phyloP scores from a whole-genome alignment of 164 flowering plant species.

The Vitis rotundifolia region DNA sequence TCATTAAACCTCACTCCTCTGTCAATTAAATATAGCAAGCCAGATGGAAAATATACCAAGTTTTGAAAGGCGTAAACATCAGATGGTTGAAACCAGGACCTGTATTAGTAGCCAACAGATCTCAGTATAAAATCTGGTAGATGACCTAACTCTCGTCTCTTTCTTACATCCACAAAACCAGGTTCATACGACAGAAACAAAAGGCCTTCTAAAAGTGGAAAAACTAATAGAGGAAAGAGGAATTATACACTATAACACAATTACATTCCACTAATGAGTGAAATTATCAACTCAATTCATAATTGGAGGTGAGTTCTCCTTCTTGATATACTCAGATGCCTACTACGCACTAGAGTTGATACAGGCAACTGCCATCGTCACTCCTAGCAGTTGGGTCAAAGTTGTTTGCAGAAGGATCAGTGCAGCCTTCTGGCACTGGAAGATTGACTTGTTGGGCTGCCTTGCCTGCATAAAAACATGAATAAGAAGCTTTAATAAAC shows the following conservation, averaged over 20 bases:
- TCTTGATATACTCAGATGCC: not conserved
- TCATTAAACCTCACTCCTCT: too few relatives aligned
- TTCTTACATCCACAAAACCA: not conserved
- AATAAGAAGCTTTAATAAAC: not conserved
- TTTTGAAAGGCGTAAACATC: too few relatives aligned
- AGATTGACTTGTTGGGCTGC: slow-evolving; percentile 56
- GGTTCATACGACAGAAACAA: not conserved
- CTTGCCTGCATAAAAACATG: slow-evolving; percentile 37
- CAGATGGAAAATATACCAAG: too few relatives aligned
- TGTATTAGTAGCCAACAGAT: too few relatives aligned
- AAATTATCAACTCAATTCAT: not conserved
- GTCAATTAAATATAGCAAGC: too few relatives aligned
- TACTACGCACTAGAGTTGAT: slow-evolving; percentile 3
- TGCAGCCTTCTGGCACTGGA: slow-evolving; percentile 58
- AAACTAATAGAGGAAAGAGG: too few relatives aligned
- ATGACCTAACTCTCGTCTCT: too few relatives aligned
- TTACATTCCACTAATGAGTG: not conserved
- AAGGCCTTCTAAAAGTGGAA: too few relatives aligned
- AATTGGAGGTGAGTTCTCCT: not conserved
- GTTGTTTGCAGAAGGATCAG: slow-evolving; percentile 29
- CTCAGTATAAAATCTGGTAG: too few relatives aligned
- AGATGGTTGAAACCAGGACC: too few relatives aligned
- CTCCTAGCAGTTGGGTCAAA: slow-evolving; percentile 46
- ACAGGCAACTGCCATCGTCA: slow-evolving; percentile 35
- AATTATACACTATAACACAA: not conserved